Conservation (phyloP, 768 basidiomycete genomes). For the Suillus discolor region DNA sequence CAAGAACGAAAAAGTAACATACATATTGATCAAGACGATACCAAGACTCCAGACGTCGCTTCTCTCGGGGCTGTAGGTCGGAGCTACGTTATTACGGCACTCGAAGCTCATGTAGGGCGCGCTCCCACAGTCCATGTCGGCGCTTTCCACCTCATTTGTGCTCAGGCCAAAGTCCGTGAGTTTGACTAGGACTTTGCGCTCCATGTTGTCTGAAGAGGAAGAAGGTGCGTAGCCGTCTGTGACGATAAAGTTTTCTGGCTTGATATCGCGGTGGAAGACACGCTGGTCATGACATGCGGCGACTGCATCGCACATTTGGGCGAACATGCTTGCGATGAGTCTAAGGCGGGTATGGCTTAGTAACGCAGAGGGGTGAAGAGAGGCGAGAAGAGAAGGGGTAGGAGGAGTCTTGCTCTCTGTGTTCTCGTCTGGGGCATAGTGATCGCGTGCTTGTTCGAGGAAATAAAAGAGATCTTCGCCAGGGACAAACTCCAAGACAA, state of each 20-base stretch:
- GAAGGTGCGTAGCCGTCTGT: constrained; percentile 74
- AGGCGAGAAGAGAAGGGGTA: constrained; percentile 89
- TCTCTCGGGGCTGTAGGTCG: constrained; percentile 90
- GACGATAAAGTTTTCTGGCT: constrained; percentile 98
- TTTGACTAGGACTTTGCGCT: constrained; percentile 93
- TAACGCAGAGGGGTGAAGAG: constrained; percentile 74
- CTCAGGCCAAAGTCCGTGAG: constrained; percentile 96
- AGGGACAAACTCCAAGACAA: constrained; percentile 93
- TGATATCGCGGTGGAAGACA: constrained; percentile 97
- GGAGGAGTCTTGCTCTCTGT: constrained; percentile 68
- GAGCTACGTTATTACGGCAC: constrained; percentile 96
- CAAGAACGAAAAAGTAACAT: constrained; percentile 27
- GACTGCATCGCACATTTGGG: constrained; percentile 98
- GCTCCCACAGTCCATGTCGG: constrained; percentile 98
- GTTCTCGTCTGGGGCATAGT: constrained; percentile 50
- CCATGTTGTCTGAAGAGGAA: constrained; percentile 43
- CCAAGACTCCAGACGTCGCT: constrained; percentile 99
- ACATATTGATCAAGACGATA: constrained; percentile 99
- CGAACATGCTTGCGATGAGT: constrained; percentile 96
- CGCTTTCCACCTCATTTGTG: constrained; percentile 83
- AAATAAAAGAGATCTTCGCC: constrained; percentile 99
- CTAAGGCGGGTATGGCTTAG: constrained; percentile 87
- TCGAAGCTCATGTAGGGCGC: constrained; percentile 99
- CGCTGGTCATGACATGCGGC: constrained; percentile 89
- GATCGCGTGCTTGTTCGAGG: constrained; percentile 93